Conservation (phyloP, 2,329 filamentous ascomycete genomes). For the Lachnellula subtilissima region DNA sequence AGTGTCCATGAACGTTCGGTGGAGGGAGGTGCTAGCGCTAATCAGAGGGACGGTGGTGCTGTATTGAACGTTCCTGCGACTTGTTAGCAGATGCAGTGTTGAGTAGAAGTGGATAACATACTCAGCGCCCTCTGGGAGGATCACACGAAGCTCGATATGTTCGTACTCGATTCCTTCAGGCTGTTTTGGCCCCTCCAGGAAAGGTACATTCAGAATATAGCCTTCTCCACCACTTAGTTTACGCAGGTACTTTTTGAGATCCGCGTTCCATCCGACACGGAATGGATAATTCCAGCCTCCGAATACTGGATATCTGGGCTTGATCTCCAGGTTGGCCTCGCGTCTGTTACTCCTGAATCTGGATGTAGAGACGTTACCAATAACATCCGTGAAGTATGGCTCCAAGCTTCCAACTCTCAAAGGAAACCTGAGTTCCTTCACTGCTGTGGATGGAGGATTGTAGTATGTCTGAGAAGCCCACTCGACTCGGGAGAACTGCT, state of each 20-base stretch:
- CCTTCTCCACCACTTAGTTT: conserved; percentile 55
- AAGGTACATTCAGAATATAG: conserved; percentile 86
- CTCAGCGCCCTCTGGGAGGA: conserved; percentile 87
- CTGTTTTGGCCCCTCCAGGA: conserved; percentile 87
- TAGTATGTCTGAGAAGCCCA: conserved; percentile 72
- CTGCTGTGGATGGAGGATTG: conserved; percentile 69
- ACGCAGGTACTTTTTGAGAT: conserved; percentile 72
- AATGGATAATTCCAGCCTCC: conserved; percentile 99
- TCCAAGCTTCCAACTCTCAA: conserved; percentile 75
- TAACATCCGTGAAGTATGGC: conserved; percentile 91
- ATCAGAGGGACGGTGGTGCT: conserved; percentile 69
- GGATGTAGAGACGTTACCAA: conserved; percentile 95
- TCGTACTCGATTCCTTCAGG: conserved; percentile 82
- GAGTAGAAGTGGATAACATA: conserved; percentile 52
- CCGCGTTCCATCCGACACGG: conserved; percentile 90
- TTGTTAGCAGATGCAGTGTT: conserved; percentile 40
- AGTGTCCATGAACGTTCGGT: conserved; percentile 92
- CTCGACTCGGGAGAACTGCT: conserved; percentile 70
- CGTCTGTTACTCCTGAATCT: conserved; percentile 73
- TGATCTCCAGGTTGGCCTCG: conserved; percentile 81
- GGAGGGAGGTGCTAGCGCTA: conserved; percentile 53
- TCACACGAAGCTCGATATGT: conserved; percentile 70
- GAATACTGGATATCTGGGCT: conserved; percentile 93
- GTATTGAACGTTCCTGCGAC: conserved; percentile 69
- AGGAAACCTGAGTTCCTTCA: conserved; percentile 78